Base-by-base conservation (phyloP, 192 early-diverging fungal genomes). In the Podila clonocystis region DNA sequence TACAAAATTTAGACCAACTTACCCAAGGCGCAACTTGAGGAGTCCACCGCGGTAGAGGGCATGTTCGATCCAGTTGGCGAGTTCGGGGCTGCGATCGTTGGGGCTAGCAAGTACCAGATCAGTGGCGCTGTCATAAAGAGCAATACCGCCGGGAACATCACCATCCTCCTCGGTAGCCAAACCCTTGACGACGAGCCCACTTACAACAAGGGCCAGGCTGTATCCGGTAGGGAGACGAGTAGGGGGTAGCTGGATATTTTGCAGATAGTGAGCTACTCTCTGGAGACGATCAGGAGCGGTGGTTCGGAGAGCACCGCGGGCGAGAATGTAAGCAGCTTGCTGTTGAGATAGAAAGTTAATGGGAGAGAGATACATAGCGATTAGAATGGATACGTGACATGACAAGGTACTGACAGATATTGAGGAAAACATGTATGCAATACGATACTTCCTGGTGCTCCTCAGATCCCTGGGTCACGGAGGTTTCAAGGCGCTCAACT, bases 11-110 rank as follows among this genome's bases (percentile, higher is more conserved):
- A 9, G 34, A 9, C 8, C 34, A 36, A 52, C 66, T 77, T 85
- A 89, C 86, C 76, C 70, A 24, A 73, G 67, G 33, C 82, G 68
- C 50, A 84, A 29, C 58, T 82, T 84, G 50, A 91, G 63, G 68
- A 93, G 78, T 8, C 85, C 73, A 5, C 85, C 86, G 29, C 91
- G 89, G 76, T 93, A 94, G 68, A 94, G 73, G 20, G 90, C 90
- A 65, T 91, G 87, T 63, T 94, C 92, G 12, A 86, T 71, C 91
- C 93, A 93, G 59, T 90, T 84, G 13, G 84, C 62, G 31, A 91
- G 79, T 65, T 93, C 90, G 58, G 87, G 85, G 12, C 82, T 58
- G 55, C 67, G 61, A 59, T 84, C 84, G 17, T 82, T 64, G 50
- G 84, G 64, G 58, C 85, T 38, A 73, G 84, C 58, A 67, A 85